Percentiles rank a stretch among this genome's conserved stretches.
phyloP scores from a whole-genome alignment of 306 rosid genomes.

The Geum urbanum region DNA sequence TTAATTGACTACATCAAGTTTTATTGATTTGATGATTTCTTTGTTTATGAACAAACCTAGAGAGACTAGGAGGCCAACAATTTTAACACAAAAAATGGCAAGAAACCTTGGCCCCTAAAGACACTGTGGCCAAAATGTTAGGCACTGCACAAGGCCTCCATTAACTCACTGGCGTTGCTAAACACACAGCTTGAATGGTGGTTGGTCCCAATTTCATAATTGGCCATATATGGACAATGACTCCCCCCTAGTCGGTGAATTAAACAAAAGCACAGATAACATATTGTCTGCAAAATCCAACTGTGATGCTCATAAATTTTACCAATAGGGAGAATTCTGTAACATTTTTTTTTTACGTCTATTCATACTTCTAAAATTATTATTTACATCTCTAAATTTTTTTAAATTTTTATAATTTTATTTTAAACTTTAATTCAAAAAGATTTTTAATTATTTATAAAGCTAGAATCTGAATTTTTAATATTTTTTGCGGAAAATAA shows the following conservation, averaged over 20 bases:
- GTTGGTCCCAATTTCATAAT: background rate
- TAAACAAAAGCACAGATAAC: background rate
- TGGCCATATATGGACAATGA: background rate
- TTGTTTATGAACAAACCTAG: background rate
- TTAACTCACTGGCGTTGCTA: background rate
- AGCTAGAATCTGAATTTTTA: no score
- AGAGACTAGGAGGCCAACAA: slow-evolving; percentile 4
- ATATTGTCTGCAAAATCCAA: background rate
- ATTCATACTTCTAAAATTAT: no score
- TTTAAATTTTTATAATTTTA: no score
- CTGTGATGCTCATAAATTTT: background rate
- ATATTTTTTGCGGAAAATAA: no score
- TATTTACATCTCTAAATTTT: no score
- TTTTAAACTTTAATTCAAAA: no score
- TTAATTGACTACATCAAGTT: no score
- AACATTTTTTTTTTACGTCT: no score
- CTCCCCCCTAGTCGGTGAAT: background rate
- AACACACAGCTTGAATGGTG: background rate
- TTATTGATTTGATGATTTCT: background rate
- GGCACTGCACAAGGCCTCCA: slow-evolving; percentile 9
- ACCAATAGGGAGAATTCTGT: background rate
- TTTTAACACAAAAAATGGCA: background rate
- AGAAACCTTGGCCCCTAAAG: background rate
- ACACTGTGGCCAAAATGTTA: slow-evolving; percentile 1
- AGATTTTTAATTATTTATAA: no score